Conservation (phyloP, 73 alveolate genomes). For the Tetrahymena borealis region DNA sequence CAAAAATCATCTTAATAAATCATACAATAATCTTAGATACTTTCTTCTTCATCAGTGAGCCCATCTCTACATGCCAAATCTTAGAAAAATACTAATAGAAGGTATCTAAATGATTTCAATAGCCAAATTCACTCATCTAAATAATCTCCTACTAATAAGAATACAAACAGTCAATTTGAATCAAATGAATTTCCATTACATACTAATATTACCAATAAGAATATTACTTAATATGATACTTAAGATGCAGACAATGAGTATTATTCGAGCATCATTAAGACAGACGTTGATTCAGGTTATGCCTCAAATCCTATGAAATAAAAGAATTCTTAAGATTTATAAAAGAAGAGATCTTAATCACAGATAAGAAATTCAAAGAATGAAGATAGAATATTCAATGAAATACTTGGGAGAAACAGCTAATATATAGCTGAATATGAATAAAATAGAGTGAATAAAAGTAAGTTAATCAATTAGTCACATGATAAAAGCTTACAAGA, state of each 20-base stretch:
- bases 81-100: background rate
- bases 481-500: background rate
- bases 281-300: background rate
- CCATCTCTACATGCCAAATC: background rate
- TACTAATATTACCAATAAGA: background rate
- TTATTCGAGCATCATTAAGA: background rate
- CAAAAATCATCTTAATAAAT: background rate
- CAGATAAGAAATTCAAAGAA: background rate
- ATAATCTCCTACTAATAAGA: background rate
- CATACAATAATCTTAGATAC: background rate
- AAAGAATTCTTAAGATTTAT: too few relatives aligned
- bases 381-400: background rate
- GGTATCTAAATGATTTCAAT: background rate
- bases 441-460: background rate
- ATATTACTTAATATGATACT: background rate
- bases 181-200: background rate
- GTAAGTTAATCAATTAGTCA: background rate
- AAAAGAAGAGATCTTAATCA: background rate
- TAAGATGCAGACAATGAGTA: background rate
- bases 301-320: background rate
- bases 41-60: background rate
- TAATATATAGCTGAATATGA: background rate
- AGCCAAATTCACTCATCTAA: background rate
- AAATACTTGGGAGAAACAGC: background rate
- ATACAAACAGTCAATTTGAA: background rate